These are phyloP conservation scores for Claviceps pazoutovae DNA, from an alignment of 2,329 filamentous ascomycete genomes.

Conservation along the genomic window DNA sequence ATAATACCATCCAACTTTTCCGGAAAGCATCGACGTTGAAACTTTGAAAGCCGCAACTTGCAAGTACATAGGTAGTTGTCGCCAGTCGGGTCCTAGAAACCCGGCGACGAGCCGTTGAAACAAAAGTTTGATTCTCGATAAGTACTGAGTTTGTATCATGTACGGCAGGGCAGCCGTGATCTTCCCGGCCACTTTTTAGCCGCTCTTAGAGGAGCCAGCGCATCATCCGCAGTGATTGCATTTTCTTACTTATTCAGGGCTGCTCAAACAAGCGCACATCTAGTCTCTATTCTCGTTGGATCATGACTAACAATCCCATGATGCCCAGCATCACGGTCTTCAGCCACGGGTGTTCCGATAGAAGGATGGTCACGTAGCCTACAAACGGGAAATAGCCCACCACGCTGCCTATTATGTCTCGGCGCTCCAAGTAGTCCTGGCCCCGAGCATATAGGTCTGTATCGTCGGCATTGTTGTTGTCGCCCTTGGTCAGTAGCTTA, in stretches of 20 bases:
- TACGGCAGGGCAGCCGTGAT: too few species aligned
- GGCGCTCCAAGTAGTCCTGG: conserved; percentile 74
- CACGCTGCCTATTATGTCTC: conserved; percentile 88
- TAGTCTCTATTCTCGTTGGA: conserved; percentile 62
- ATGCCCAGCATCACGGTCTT: conserved; percentile 90
- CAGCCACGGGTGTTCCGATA: conserved; percentile 92
- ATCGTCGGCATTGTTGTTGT: conserved; percentile 91
- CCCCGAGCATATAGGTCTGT: conserved; percentile 73
- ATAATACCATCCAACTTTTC: rapidly evolving
- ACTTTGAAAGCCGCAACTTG: too few species aligned
- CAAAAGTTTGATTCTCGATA: too few species aligned
- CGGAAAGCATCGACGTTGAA: too few species aligned
- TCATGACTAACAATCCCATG: conserved; percentile 85
- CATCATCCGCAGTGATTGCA: too few species aligned
- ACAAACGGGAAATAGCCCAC: conserved; percentile 87
- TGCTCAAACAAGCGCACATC: neutral
- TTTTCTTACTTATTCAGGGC: too few species aligned
- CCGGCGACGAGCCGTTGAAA: too few species aligned
- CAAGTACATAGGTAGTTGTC: too few species aligned
- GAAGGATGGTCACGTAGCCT: conserved; percentile 89
- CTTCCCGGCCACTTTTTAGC: too few species aligned
- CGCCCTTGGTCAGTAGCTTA: conserved; percentile 88
- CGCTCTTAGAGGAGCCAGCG: too few species aligned
- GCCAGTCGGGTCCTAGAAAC: too few species aligned
- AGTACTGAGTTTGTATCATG: too few species aligned